Conservation (phyloP, 78 protist species). For the Dictyostelium capitatum region DNA sequence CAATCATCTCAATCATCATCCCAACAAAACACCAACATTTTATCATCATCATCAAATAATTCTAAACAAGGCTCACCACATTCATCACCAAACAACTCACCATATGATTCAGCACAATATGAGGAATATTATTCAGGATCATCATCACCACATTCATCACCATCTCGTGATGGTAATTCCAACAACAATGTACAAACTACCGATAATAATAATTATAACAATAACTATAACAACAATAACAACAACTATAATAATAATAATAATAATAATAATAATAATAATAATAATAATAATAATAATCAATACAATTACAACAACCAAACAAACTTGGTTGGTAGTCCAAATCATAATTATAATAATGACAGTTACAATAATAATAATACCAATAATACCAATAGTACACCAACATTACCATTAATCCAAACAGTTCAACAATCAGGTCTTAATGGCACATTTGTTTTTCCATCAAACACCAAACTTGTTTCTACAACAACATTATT, state of each 20-base stretch:
- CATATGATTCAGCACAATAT: neutral
- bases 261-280: neutral
- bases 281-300: neutral
- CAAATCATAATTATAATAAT: neutral
- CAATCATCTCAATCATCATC: too few relatives aligned
- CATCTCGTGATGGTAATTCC: neutral
- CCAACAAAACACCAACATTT: neutral
- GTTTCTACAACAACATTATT: neutral
- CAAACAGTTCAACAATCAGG: neutral
- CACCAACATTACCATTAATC: neutral
- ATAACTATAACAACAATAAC: neutral
- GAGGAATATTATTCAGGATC: neutral
- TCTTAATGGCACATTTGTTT: neutral
- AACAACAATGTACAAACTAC: neutral
- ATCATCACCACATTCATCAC: neutral
- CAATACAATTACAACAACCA: neutral
- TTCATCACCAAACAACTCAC: slow-evolving; percentile 21
- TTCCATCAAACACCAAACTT: neutral
- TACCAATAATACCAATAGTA: neutral
- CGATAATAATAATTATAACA: neutral
- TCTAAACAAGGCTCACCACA: slow-evolving; percentile 10
- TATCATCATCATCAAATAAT: neutral
- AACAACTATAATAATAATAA: neutral
- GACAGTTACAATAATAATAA: neutral
- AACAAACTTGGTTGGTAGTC: neutral